phyloP scores from a whole-genome alignment of 768 basidiomycete species.

The Strobilomyces confusus region DNA sequence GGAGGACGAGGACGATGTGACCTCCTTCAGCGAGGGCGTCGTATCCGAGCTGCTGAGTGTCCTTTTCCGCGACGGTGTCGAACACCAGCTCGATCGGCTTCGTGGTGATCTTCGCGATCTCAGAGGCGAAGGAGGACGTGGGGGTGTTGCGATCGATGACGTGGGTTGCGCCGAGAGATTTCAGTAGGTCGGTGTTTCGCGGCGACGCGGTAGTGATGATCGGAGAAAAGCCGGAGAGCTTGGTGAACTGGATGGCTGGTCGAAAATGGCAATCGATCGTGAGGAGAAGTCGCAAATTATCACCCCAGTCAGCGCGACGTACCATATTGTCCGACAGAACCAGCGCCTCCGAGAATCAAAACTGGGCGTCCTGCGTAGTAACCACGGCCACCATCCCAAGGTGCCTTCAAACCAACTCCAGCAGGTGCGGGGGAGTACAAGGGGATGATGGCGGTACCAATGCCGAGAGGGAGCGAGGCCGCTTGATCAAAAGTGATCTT shows the following conservation, averaged over 20 bases:
- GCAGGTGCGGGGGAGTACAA: constrained; percentile 29
- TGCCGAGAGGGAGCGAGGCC: constrained; percentile 33
- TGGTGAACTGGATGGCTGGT: constrained; percentile 34
- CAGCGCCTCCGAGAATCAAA: constrained; percentile 36
- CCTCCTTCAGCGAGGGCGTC: constrained; percentile 32
- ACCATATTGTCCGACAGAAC: constrained; percentile 38
- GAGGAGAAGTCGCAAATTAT: not conserved
- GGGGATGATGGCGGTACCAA: constrained; percentile 30
- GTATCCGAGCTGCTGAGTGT: constrained; percentile 34
- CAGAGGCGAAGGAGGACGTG: constrained; percentile 9
- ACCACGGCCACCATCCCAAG: constrained; percentile 32
- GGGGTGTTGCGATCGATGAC: constrained; percentile 32
- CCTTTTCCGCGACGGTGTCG: constrained; percentile 28
- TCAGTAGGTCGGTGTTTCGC: constrained; percentile 31
- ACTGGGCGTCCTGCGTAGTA: constrained; percentile 29
- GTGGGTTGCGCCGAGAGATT: constrained; percentile 36
- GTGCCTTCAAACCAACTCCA: constrained; percentile 31
- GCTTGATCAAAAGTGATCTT: constrained; percentile 37
- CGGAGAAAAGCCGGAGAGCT: constrained; percentile 33
- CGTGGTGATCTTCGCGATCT: constrained; percentile 12
- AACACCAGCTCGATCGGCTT: constrained; percentile 11
- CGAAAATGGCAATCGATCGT: not conserved
- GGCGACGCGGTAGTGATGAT: constrained; percentile 40
- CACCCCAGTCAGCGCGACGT: not conserved
- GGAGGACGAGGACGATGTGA: constrained; percentile 14